Percentiles rank a stretch among this genome's conserved stretches.
Evolutionary conservation across 1,139 yeast genomes (phyloP).

Genomic region (Candida pseudocylindracea): DNA sequence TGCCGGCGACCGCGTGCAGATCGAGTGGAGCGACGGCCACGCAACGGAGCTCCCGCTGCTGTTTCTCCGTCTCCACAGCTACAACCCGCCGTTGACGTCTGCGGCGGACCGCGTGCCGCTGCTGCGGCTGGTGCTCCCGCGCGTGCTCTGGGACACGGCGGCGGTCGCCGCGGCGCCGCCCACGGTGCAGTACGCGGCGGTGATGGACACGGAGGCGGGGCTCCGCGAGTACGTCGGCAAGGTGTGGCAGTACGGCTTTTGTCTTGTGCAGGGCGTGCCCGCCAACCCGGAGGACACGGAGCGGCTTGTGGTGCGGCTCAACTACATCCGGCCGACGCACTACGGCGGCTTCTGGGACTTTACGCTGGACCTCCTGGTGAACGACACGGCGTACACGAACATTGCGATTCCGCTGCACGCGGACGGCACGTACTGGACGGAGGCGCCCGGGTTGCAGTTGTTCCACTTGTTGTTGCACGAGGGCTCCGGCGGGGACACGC

Average conservation of each 20-base stretch:
- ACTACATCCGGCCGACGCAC: constrained; percentile 51
- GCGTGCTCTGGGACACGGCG: constrained; percentile 24
- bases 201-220: constrained; percentile 20
- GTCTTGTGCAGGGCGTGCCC: constrained; percentile 43
- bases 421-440: constrained; percentile 65
- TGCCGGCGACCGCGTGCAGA: neutral
- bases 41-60: constrained; percentile 17
- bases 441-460: constrained; percentile 54
- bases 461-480: constrained; percentile 47
- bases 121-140: constrained; percentile 10
- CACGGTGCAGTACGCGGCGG: constrained; percentile 21
- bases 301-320: constrained; percentile 31
- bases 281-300: constrained; percentile 40
- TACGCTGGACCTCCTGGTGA: constrained; percentile 47
- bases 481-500: constrained; percentile 56
- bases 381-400: constrained; percentile 59
- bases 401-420: constrained; percentile 48
- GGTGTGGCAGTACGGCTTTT: constrained; percentile 39
- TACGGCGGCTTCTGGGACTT: constrained; percentile 75
- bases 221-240: constrained; percentile 37
- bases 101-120: constrained; percentile 9
- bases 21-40: constrained; percentile 10
- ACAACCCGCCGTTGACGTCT: constrained; percentile 25
- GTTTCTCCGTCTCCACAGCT: constrained; percentile 41
- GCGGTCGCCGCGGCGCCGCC: constrained; percentile 24